Percentiles rank a stretch among this genome's conserved stretches.
Conservation (phyloP, 108 stramenopile species). For the Cafeteria roenbergensis region DNA sequence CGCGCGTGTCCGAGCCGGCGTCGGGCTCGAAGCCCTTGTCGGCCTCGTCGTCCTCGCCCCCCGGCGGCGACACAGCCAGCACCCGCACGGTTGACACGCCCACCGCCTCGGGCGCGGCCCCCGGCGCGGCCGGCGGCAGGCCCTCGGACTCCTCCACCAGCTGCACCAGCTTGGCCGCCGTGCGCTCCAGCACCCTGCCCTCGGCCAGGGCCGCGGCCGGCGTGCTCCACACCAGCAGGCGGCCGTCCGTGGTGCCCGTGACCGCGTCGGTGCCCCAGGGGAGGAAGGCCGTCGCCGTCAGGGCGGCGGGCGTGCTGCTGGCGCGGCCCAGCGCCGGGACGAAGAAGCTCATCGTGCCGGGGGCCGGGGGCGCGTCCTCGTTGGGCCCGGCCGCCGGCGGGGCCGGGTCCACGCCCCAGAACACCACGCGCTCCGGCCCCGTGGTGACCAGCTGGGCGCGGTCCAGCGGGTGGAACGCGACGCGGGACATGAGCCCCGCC, state of each 20-base stretch:
- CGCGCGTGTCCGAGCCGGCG: too few relatives aligned
- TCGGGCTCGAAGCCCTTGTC: not conserved
- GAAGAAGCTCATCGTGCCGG: slow-evolving; percentile 5
- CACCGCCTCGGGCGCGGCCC: not conserved
- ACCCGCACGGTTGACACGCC: not conserved
- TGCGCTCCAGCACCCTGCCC: not conserved
- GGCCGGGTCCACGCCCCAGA: slow-evolving; percentile 38
- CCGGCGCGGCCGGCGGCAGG: not conserved
- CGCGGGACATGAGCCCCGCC: not conserved
- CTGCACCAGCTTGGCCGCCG: slow-evolving; percentile 13
- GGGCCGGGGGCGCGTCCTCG: not conserved
- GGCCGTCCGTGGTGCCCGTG: slow-evolving; percentile 37
- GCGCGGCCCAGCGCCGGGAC: slow-evolving; percentile 7
- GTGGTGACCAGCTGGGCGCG: slow-evolving; percentile 32
- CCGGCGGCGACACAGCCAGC: not conserved
- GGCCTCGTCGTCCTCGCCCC: not conserved
- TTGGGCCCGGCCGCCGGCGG: too few relatives aligned
- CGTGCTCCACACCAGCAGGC: slow-evolving; percentile 32
- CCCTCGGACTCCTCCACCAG: not conserved
- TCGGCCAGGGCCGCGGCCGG: not conserved
- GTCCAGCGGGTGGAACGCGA: slow-evolving; percentile 30
- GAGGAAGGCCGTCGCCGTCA: slow-evolving; percentile 30
- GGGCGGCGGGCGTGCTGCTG: too few relatives aligned
- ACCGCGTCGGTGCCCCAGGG: slow-evolving; percentile 29
- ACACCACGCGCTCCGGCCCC: slow-evolving; percentile 29